Conservation (phyloP, 1,139 yeast genomes). For the Blastobotrys elegans region DNA sequence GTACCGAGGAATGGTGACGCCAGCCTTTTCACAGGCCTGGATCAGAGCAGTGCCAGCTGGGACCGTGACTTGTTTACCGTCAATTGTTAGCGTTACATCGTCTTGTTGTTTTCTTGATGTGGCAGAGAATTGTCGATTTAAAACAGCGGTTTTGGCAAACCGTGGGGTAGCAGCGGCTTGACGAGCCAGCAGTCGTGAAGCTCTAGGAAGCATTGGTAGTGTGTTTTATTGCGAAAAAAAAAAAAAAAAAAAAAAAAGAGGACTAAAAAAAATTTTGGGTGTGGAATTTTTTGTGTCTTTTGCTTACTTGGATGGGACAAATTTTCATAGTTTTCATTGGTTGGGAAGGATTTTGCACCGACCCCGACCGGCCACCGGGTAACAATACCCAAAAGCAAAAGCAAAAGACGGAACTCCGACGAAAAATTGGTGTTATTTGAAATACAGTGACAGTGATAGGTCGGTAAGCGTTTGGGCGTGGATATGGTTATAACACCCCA, state of each 20-base stretch:
- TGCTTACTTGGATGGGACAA: background rate
- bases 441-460: too few species aligned
- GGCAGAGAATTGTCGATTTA: slow-evolving; percentile 28
- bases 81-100: slow-evolving; percentile 72
- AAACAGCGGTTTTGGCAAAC: background rate
- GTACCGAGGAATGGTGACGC: slow-evolving; percentile 81
- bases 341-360: background rate
- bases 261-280: background rate
- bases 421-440: too few species aligned
- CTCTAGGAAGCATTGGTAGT: slow-evolving; percentile 1
- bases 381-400: too few species aligned
- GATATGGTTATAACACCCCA: too few species aligned
- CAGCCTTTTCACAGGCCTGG: slow-evolving; percentile 91
- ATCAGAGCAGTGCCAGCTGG: slow-evolving; percentile 87
- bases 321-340: slow-evolving; percentile 1
- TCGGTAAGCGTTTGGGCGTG: too few species aligned
- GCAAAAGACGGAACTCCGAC: too few species aligned
- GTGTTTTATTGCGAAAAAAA: background rate
- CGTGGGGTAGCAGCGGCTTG: background rate
- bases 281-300: background rate
- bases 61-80: slow-evolving; percentile 69
- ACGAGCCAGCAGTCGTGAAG: slow-evolving; percentile 6
- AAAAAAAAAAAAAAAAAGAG: background rate
- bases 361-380: background rate
- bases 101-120: slow-evolving; percentile 31